Evolutionary conservation across 2,329 filamentous ascomycete genomes (phyloP).

Genomic region (Botryosphaeria dothidea): DNA sequence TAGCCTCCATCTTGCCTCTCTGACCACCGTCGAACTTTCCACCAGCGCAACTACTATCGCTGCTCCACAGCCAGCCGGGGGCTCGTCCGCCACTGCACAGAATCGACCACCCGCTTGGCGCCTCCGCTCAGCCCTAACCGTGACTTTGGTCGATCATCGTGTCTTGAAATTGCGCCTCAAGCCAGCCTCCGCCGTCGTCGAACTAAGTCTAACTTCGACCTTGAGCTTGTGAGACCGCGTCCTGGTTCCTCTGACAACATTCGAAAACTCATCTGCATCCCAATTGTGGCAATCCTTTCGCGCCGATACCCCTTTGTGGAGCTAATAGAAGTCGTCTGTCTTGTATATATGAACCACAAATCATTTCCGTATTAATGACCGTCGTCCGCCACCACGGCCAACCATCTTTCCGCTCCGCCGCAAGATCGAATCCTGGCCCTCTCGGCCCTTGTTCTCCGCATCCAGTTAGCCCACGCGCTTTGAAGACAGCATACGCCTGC

Average conservation of each 20-base stretch:
- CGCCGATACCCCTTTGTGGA: neutral
- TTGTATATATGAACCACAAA: conserved; percentile 12
- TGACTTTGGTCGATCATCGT: neutral
- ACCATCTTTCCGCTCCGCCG: neutral
- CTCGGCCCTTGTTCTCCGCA: neutral
- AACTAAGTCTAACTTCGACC: neutral
- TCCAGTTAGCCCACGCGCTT: neutral
- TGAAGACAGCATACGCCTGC: conserved; percentile 5
- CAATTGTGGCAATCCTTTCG: neutral
- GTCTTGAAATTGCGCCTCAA: neutral
- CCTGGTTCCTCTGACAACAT: neutral
- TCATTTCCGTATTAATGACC: conserved; percentile 11
- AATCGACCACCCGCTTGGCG: neutral
- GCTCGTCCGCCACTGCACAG: neutral
- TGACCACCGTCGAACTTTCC: neutral
- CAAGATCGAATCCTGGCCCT: neutral
- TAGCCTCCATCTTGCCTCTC: neutral
- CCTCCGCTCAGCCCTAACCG: conserved; percentile 9
- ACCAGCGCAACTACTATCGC: neutral
- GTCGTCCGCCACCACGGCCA: neutral
- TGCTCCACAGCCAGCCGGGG: neutral
- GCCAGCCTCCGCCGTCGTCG: neutral
- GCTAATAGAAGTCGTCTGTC: conserved; percentile 3
- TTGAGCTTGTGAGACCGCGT: neutral
- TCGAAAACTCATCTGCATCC: neutral